These are phyloP conservation scores for Pythium dissimile DNA, from an alignment of 352 stramenopile genomes.

Conservation along the genomic window DNA sequence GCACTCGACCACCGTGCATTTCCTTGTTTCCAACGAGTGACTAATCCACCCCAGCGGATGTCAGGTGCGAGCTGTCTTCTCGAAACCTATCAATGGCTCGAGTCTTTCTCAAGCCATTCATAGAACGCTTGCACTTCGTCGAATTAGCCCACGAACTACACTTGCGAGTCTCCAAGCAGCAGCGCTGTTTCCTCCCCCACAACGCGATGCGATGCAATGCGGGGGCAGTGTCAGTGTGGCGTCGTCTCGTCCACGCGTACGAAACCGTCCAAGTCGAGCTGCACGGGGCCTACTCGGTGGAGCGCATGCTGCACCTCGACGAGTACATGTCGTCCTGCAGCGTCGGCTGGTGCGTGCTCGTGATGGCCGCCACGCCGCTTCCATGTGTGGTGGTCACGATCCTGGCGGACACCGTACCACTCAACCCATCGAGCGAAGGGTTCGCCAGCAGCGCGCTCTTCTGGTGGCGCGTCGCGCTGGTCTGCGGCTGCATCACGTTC, in stretches of 20 bases:
- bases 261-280: constrained; percentile 10
- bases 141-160: too few species aligned
- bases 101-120: too few species aligned
- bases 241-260: not conserved
- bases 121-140: too few species aligned
- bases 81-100: too few species aligned
- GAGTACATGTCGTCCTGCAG: not conserved
- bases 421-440: not conserved
- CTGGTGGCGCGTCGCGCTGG: constrained; percentile 4
- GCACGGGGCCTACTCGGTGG: constrained; percentile 19
- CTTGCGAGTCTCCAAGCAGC: too few species aligned
- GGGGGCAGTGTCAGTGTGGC: too few species aligned
- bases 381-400: not conserved
- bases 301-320: constrained; percentile 7
- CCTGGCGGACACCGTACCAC: constrained; percentile 3
- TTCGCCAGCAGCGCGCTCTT: not conserved
- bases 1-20: too few species aligned
- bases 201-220: too few species aligned
- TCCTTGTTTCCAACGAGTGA: too few species aligned
- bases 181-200: too few species aligned
- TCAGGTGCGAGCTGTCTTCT: too few species aligned
- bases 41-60: too few species aligned
- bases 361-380: not conserved
- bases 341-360: not conserved
- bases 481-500: not conserved